Evolutionary conservation across 1,284 basidiomycete species (phyloP), one percentile per base, ranked within the genome.

Genomic region (Apiotrichum gracile): DNA sequence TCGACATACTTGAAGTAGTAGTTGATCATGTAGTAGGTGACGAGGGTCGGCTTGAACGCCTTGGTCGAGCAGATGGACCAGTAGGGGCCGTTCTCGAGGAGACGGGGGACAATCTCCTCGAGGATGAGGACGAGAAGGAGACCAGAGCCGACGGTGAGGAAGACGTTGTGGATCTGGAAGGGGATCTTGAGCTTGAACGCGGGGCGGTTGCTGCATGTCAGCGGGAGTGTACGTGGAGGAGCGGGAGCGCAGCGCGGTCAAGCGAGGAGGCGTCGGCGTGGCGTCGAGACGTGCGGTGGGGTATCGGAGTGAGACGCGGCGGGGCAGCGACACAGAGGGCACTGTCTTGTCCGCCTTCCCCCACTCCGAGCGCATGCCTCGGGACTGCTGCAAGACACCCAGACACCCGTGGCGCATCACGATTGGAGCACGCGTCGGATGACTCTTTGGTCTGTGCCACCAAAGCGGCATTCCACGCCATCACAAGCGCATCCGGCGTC

Each of bases 21-120:
- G 81, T 97, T 98, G 80, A 97, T 82, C 80, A 97, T 91, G 80
- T 97, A 97, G 79, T 90, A 96, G 67, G 89, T 85, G 74, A 91
- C 85, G 70, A 92, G 79, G 69, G 82, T 82, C 87, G 91, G 78
- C 48, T 91, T 94, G 89, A 91, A 97, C 51, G 91, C 84, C 7
- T 76, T 70, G 29, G 80, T 78, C 61, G 82, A 75, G 77, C 94
- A 98, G 66, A 97, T 85, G 42, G 85, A 83, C 72, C 83, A 80
- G 77, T 86, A 90, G 37, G 84, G 57, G 42, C 87, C 85, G 49
- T 85, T 77, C 52, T 83, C 83, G 78, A 81, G 82, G 66, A 83
- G 77, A 63, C 88, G 83, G 37, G 91, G 91, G 13, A 85, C 54
- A 55, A 93, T 85, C 77, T 94, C 91, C 76, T 97, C 93, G 40